Conservation (phyloP, 1,139 yeast genomes). For the Debaryomyces singareniensis region DNA sequence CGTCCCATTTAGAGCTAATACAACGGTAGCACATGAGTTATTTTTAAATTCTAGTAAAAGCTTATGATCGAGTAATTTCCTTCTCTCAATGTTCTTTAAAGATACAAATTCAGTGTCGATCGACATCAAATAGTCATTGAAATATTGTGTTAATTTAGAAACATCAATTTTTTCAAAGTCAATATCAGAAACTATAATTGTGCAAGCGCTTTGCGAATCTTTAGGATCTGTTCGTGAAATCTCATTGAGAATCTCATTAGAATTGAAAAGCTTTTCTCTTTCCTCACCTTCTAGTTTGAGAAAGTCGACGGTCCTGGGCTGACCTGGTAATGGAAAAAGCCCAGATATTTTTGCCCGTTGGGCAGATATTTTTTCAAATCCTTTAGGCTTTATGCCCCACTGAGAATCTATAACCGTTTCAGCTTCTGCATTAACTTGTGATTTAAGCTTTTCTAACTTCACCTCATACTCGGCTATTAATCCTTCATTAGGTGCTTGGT, state of each 20-base stretch:
- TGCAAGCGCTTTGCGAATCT: conserved; percentile 45
- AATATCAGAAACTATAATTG: conserved; percentile 42
- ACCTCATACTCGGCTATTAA: conserved; percentile 15
- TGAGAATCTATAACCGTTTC: conserved; percentile 41
- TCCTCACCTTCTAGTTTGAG: conserved; percentile 47
- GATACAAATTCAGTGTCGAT: conserved; percentile 28
- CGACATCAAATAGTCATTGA: conserved; percentile 34
- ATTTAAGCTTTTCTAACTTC: conserved; percentile 15
- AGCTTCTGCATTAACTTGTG: conserved; percentile 20
- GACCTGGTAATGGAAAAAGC: conserved; percentile 71
- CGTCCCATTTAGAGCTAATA: conserved; percentile 40
- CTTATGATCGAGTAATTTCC: conserved; percentile 28
- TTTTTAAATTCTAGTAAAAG: conserved; percentile 47
- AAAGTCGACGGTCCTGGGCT: conserved; percentile 51
- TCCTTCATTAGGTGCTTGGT: conserved; percentile 13
- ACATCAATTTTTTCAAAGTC: conserved; percentile 36
- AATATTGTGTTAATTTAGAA: conserved; percentile 34
- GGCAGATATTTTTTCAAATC: conserved; percentile 71
- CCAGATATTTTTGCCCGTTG: conserved; percentile 82
- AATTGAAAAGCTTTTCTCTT: conserved; percentile 32
- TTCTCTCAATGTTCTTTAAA: conserved; percentile 24
- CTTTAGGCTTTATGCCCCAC: conserved; percentile 76
- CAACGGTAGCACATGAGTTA: conserved; percentile 54
- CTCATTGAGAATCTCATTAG: conserved; percentile 32
- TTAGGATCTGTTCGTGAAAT: conserved; percentile 44